These are phyloP conservation scores for Pleurotus tuber-regium DNA, from an alignment of 768 basidiomycete species.

Conservation along the genomic window DNA sequence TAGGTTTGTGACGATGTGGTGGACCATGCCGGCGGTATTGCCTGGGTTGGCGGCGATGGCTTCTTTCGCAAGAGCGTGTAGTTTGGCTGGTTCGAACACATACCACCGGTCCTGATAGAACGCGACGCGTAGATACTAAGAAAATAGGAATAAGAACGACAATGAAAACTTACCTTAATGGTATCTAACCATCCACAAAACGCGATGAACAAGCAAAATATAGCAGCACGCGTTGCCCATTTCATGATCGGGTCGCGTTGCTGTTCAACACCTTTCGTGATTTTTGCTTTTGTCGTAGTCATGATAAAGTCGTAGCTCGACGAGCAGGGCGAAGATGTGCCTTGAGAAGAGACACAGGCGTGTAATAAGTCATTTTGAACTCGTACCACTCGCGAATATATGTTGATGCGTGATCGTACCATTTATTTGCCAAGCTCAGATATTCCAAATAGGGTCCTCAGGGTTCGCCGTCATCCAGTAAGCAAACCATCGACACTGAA, in stretches of 20 bases:
- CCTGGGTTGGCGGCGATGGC: slow-evolving; percentile 67
- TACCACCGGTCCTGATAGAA: slow-evolving; percentile 77
- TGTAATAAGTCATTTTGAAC: neutral
- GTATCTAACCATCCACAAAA: slow-evolving; percentile 53
- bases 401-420: neutral
- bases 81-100: slow-evolving; percentile 67
- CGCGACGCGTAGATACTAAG: neutral
- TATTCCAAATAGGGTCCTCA: too few species aligned
- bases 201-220: slow-evolving; percentile 33
- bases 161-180: slow-evolving; percentile 54
- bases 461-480: too few species aligned
- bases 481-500: too few species aligned
- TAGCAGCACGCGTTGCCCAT: slow-evolving; percentile 36
- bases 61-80: slow-evolving; percentile 72
- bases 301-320: neutral
- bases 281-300: neutral
- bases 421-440: neutral
- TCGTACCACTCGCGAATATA: neutral
- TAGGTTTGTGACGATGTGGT: slow-evolving; percentile 80
- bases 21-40: slow-evolving; percentile 71
- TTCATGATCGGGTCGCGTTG: slow-evolving; percentile 19
- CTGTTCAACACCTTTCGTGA: neutral
- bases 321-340: too few species aligned
- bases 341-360: too few species aligned
- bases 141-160: neutral